These are phyloP conservation scores for Aspergillus calidoustus DNA, from an alignment of 2,329 filamentous ascomycete genomes.

Conservation along the genomic window DNA sequence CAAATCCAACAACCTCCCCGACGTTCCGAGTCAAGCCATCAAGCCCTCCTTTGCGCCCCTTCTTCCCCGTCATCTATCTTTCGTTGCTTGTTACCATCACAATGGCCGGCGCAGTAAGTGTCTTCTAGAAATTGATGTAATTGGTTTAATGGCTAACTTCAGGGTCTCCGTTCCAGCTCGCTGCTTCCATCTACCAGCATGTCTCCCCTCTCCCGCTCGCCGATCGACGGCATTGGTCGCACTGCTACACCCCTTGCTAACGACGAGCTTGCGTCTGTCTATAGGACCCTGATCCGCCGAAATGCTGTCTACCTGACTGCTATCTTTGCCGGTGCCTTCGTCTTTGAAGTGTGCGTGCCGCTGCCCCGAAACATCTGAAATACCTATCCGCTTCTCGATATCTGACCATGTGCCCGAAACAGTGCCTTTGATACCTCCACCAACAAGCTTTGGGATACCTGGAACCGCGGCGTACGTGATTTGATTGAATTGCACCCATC, in stretches of 20 bases:
- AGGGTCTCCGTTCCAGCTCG: slow-evolving; percentile 47
- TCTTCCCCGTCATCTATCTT: slow-evolving; percentile 28
- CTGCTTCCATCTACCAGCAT: slow-evolving; percentile 65
- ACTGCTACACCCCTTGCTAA: slow-evolving; percentile 23
- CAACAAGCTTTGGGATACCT: slow-evolving; percentile 85
- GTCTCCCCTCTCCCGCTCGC: slow-evolving; percentile 37
- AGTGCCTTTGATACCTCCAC: slow-evolving; percentile 83
- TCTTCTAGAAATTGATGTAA: slow-evolving; percentile 34
- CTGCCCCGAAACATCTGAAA: neutral
- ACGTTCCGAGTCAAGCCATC: slow-evolving; percentile 24
- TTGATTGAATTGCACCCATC: slow-evolving; percentile 32
- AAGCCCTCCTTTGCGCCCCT: slow-evolving; percentile 25
- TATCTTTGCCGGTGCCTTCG: slow-evolving; percentile 87
- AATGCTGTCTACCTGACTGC: slow-evolving; percentile 87
- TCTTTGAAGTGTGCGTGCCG: slow-evolving; percentile 82
- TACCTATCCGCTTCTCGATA: neutral
- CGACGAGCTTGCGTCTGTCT: slow-evolving; percentile 9
- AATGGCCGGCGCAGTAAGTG: slow-evolving; percentile 63
- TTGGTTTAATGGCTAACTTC: slow-evolving; percentile 37
- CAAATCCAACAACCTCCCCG: slow-evolving; percentile 33
- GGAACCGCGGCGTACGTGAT: slow-evolving; percentile 86
- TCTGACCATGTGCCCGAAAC: slow-evolving; percentile 31
- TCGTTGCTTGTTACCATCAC: slow-evolving; percentile 39
- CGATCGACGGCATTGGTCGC: slow-evolving; percentile 17
- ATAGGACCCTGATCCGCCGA: slow-evolving; percentile 79